Evolutionary conservation across 768 basidiomycete species (phyloP).

Genomic region (Amanita molliuscula): DNA sequence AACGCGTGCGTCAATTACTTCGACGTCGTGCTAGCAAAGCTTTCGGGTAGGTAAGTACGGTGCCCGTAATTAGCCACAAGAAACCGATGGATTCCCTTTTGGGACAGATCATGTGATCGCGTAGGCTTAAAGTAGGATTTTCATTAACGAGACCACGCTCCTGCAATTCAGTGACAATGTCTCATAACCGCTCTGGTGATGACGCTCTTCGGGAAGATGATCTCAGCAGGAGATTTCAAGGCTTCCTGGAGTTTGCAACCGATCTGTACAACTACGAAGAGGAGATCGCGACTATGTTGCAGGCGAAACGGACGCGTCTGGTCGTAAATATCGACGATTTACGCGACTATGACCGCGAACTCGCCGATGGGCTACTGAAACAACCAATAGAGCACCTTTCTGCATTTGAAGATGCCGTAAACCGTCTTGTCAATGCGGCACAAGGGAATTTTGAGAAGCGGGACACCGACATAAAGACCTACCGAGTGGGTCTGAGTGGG

Average conservation of each 20-base stretch:
- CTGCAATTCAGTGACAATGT: neutral
- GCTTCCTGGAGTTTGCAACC: conserved; percentile 67
- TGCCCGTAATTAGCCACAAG: too few species aligned
- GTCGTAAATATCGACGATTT: conserved; percentile 95
- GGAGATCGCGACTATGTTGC: conserved; percentile 75
- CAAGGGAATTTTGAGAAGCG: conserved; percentile 43
- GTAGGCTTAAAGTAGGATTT: conserved; percentile 12
- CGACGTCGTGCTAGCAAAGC: neutral
- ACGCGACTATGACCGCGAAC: conserved; percentile 84
- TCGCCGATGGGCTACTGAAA: conserved; percentile 80
- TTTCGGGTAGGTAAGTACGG: too few species aligned
- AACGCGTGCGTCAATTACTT: neutral
- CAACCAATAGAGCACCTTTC: conserved; percentile 81
- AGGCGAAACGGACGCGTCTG: conserved; percentile 75
- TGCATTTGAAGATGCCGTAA: conserved; percentile 72
- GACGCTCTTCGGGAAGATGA: conserved; percentile 23
- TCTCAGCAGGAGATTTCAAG: conserved; percentile 69
- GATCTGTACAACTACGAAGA: conserved; percentile 74
- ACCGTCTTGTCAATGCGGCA: conserved; percentile 3
- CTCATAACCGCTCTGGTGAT: conserved; percentile 5
- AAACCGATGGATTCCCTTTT: too few species aligned
- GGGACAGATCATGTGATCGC: conserved; percentile 4
- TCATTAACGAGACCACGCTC: conserved; percentile 14
- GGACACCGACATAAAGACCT: conserved; percentile 69
- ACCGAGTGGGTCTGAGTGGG: conserved; percentile 85